Base-by-base conservation (phyloP, 2,329 filamentous ascomycete genomes). In the Aspergillus amoenus region DNA sequence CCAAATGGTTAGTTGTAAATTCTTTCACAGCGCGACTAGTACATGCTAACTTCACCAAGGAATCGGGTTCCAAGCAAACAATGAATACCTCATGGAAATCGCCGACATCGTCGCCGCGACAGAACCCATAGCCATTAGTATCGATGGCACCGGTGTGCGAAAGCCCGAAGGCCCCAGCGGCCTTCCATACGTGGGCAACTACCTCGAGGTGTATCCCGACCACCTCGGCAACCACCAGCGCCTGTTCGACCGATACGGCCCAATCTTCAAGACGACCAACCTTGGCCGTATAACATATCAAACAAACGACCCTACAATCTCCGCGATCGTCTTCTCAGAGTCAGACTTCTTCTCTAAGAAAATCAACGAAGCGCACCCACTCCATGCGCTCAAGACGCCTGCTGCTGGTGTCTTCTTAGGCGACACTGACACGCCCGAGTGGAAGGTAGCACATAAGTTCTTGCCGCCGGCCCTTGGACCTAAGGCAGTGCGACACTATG, bases 401-500 rank as follows among this genome's bases (percentile, higher is more conserved):
- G 34, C 57, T 1, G 72, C 70, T 6, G 68, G 68, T 11, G 60
- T 74, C n/a, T 74, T 74, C 54, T 55, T 73, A 0, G 68, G 67
- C 5, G 72, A 74, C 44, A 73, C 70, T 0, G 67, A 73, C 34
- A 72, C 72, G 0, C 61, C 64, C 0, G 64, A 68, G 50, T 75
- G 70, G 69, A 71, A 66, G 42, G 53, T 78, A 0, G 79, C 81
- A 0, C 85, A 87, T 74, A 88, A 87, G 66, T 88, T 86, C 68
- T 62, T 87, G 0, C 83, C 84, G 0, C 84, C 85, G 0, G 81
- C 82, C 0, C 72, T 87, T 11, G 79, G 79, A 0, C 84, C 84
- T 32, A 85, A 84, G 64, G 84, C 84, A 0, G 83, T 87, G 4
- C 75, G 81, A 1, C 84, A 87, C 62, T 87, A 87, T 59, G 78